A percentile compares a stretch with the other conserved stretches of the same genome.
These are phyloP conservation scores for Trypanosoma brucei DNA, from an alignment of 208 protist species.

Conservation along the genomic window DNA sequence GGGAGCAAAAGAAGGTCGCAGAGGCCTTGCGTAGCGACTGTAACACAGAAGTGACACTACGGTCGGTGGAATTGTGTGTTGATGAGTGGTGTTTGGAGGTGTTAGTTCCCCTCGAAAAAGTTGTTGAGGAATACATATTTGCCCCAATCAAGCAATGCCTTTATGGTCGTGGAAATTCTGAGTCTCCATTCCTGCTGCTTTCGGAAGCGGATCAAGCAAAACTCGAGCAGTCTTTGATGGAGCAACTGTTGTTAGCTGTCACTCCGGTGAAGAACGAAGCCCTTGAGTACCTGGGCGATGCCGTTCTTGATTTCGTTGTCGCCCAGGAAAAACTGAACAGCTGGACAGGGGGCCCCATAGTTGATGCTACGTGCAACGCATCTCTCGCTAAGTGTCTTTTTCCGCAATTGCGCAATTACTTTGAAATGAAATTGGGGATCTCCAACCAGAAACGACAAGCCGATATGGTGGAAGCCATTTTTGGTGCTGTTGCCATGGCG, in stretches of 20 bases:
- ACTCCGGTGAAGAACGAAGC: conserved; percentile 25
- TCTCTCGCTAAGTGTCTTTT: conserved; percentile 25
- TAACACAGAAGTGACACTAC: too few species aligned
- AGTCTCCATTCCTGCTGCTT: not conserved
- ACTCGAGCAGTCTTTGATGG: conserved; percentile 13
- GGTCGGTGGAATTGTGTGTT: too few species aligned
- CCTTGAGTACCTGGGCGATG: conserved; percentile 49
- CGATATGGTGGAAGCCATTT: conserved; percentile 46
- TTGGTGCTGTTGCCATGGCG: conserved; percentile 40
- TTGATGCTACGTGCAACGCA: conserved; percentile 16
- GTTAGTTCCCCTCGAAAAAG: too few species aligned
- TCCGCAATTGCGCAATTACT: conserved; percentile 20
- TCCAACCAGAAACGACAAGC: conserved; percentile 35
- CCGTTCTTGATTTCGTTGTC: conserved; percentile 38
- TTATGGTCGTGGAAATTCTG: too few species aligned
- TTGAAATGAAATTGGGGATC: conserved; percentile 20
- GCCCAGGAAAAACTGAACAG: conserved; percentile 13
- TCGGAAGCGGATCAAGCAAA: not conserved
- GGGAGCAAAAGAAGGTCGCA: too few species aligned
- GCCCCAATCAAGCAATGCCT: too few species aligned
- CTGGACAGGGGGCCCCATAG: conserved; percentile 25
- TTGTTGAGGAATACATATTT: too few species aligned
- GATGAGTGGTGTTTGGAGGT: too few species aligned
- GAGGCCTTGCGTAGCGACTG: too few species aligned
- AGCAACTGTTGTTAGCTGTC: conserved; percentile 27